Percentiles rank a stretch among this genome's conserved stretches.
phyloP scores from a whole-genome alignment of 169 alveolate species.

The Plasmodium fragile region DNA sequence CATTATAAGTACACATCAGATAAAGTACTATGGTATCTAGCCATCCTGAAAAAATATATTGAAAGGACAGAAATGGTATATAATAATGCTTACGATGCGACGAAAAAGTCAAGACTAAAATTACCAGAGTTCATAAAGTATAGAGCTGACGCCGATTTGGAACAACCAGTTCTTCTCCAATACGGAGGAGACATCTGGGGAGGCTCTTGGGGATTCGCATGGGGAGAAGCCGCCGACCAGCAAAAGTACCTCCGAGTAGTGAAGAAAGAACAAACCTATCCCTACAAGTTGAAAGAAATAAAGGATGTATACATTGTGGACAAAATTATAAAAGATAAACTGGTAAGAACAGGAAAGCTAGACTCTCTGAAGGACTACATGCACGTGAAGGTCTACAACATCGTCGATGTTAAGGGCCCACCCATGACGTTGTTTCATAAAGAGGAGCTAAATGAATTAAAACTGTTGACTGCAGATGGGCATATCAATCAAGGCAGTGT shows the following conservation, averaged over 20 bases:
- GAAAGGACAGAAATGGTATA: slow-evolving; percentile 13
- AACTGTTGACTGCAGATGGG: neutral
- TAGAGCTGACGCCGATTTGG: neutral
- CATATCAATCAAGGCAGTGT: slow-evolving; percentile 21
- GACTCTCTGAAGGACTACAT: neutral
- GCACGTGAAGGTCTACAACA: slow-evolving; percentile 20
- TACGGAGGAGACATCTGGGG: neutral
- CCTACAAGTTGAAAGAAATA: slow-evolving; percentile 17
- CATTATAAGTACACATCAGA: slow-evolving; percentile 9
- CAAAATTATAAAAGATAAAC: slow-evolving; percentile 10
- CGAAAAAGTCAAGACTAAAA: neutral
- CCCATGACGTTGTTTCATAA: slow-evolving; percentile 1
- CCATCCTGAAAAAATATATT: neutral
- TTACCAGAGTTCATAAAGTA: neutral
- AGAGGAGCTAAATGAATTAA: neutral
- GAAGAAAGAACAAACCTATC: slow-evolving; percentile 20
- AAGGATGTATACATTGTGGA: slow-evolving; percentile 31
- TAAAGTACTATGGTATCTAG: slow-evolving; percentile 5
- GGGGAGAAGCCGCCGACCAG: slow-evolving; percentile 13
- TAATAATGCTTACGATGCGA: slow-evolving; percentile 16
- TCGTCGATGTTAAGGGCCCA: neutral
- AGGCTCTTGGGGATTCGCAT: slow-evolving; percentile 12
- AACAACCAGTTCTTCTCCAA: slow-evolving; percentile 1
- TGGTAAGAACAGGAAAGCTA: neutral
- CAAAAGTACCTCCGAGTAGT: slow-evolving; percentile 8